Base-by-base conservation (phyloP, 2,329 filamentous ascomycete species). In the Stagonosporopsis cucurbitacearum region DNA sequence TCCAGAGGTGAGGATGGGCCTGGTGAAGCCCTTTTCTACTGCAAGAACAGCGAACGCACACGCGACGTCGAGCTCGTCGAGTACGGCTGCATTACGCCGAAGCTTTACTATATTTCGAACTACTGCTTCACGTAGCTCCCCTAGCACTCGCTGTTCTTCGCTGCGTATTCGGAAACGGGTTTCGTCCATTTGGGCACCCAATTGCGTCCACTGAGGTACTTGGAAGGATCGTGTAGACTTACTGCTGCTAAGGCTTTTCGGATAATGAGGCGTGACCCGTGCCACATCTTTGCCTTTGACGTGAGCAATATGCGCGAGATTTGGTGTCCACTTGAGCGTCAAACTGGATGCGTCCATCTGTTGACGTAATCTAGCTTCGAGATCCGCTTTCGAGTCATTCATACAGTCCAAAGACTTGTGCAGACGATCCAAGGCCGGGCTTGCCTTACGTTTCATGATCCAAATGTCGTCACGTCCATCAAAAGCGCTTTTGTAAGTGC, bases 51-150 rank as follows among this genome's bases (percentile, higher is more conserved):
- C 92, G 69, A 96, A 96, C 0, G 92, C 92, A 51, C 91, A 91
- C 2, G 90, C 86, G 33, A 99, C 89, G 75, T 99, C 95, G 8
- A 99, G 84, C 75, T 97, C 93, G 72, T 98, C 94, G 19, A 99
- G 85, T 1, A 96, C 89, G n/a, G 86, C 84, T 11, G 94, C 93
- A 74, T 97, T 98, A 54, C 90, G 89, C 6, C 95, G 88, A 13
- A 99, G 84, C 67, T 89, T 91, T 60, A 97, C 86, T 3, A 99
- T 84, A 66, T 93, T 94, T 42, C 84, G 78, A 4, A 98, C 87
- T 0, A 97, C 92, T 46, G 85, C 81, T 58, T 87, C 84, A 26
- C 94, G 89, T 8, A 99, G 81, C 5, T 82, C 78, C 53, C 86
- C 81, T 65, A 98, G 92, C 7, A 99, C 88, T 40, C 84, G 83